Conservation (phyloP, 1,139 yeast species). For the Lodderomyces pseudojiufengensis region DNA sequence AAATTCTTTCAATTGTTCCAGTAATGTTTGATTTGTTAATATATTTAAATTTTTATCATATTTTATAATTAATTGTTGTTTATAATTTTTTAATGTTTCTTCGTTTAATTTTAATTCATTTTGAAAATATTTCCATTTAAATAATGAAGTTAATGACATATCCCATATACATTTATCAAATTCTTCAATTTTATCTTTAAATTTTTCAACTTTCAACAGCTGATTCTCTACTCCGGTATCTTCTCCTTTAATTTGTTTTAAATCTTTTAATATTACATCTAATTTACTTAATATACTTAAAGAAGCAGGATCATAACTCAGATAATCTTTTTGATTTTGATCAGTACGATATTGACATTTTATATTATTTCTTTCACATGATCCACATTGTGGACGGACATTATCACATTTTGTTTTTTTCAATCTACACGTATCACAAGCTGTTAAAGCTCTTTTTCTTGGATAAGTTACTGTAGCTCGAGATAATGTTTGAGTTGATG, state of each 20-base stretch:
- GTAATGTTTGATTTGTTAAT: conserved; percentile 9
- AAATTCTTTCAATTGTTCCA: conserved; percentile 17
- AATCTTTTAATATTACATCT: conserved; percentile 28
- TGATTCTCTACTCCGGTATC: neutral
- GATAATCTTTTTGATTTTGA: conserved; percentile 24
- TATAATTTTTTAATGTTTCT: conserved; percentile 14
- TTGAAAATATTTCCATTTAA: conserved; percentile 33
- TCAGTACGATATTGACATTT: conserved; percentile 33
- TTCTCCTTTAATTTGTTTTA: conserved; percentile 18
- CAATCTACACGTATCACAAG: conserved; percentile 46
- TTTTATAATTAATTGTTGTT: conserved; percentile 15
- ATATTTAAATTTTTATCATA: conserved; percentile 16
- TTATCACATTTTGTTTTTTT: conserved; percentile 53
- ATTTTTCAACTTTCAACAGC: neutral
- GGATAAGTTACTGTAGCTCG: conserved; percentile 18
- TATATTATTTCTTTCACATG: conserved; percentile 37
- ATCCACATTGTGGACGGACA: conserved; percentile 46
- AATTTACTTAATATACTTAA: conserved; percentile 26
- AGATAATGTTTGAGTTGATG: conserved; percentile 7
- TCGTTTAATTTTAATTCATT: conserved; percentile 17
- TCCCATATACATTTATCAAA: conserved; percentile 35
- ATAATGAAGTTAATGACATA: conserved; percentile 33
- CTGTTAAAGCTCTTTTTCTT: conserved; percentile 41
- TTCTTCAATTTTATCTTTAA: conserved; percentile 3
- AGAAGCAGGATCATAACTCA: conserved; percentile 26